These are phyloP conservation scores for Anethum foeniculum DNA, from an alignment of 140 eudicot species.

Conservation along the genomic window DNA sequence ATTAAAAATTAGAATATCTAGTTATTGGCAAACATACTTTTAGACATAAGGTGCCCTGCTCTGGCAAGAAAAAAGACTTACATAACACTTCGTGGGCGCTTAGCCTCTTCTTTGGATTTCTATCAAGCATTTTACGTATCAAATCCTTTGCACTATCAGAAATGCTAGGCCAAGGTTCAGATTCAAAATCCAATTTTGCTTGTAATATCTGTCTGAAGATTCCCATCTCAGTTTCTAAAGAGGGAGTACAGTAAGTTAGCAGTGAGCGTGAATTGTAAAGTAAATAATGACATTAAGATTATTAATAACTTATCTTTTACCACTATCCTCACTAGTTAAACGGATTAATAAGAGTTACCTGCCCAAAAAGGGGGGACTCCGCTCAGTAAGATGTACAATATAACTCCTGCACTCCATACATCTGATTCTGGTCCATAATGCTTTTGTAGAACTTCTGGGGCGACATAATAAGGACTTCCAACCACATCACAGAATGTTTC, in stretches of 20 bases:
- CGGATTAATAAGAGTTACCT: conserved; percentile 27
- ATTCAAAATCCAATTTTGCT: conserved; percentile 70
- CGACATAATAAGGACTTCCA: conserved; percentile 86
- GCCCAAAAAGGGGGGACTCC: conserved; percentile 96
- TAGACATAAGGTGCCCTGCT: not conserved
- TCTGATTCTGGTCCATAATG: conserved; percentile 86
- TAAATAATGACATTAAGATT: conserved; percentile 1
- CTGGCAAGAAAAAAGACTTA: conserved; percentile 25
- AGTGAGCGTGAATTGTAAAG: not conserved
- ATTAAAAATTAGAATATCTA: not conserved
- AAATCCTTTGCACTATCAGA: conserved; percentile 81
- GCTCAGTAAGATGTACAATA: conserved; percentile 68
- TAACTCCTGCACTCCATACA: conserved; percentile 94
- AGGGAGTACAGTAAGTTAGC: conserved; percentile 9
- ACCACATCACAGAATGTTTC: conserved; percentile 70
- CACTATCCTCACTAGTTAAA: not conserved
- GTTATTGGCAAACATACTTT: not conserved
- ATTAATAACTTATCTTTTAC: not conserved
- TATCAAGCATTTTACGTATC: conserved; percentile 67
- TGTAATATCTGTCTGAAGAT: conserved; percentile 76
- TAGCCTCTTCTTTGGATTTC: conserved; percentile 72
- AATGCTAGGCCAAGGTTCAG: conserved; percentile 88
- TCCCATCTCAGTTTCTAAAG: conserved; percentile 80
- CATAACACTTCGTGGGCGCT: conserved; percentile 88
- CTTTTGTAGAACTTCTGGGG: conserved; percentile 81